phyloP scores from a whole-genome alignment of 2,329 filamentous ascomycete genomes.

The Pseudocercospora macadamiae region DNA sequence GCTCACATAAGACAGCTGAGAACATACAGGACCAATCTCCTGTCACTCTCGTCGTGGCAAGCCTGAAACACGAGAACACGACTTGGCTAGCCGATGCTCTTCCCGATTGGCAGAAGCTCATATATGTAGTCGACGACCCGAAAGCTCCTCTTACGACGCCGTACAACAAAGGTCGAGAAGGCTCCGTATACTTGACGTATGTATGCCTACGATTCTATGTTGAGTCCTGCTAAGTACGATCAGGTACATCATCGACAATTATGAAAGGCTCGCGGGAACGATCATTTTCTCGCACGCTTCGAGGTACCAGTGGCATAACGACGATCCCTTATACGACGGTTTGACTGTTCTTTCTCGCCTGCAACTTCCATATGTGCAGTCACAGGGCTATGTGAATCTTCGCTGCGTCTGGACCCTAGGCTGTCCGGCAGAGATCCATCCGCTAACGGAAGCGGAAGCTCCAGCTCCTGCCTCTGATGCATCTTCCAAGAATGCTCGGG shows the following conservation, averaged over 20 bases:
- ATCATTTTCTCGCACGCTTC: constrained; percentile 64
- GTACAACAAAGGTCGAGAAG: constrained; percentile 53
- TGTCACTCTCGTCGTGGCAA: not conserved
- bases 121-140: constrained; percentile 49
- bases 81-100: constrained; percentile 46
- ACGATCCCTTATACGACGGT: constrained; percentile 54
- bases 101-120: constrained; percentile 43
- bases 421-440: constrained; percentile 56
- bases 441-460: constrained; percentile 43
- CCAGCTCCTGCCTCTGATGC: constrained; percentile 14
- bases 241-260: constrained; percentile 58
- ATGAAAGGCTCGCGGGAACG: constrained; percentile 57
- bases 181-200: constrained; percentile 55
- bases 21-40: not conserved
- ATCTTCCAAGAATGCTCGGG: constrained; percentile 43
- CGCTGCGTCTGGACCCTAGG: constrained; percentile 58
- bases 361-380: constrained; percentile 52
- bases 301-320: constrained; percentile 60
- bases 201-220: constrained; percentile 13
- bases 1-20: too few relatives aligned
- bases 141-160: constrained; percentile 46
- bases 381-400: constrained; percentile 58
- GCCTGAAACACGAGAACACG: constrained; percentile 28
- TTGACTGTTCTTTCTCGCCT: constrained; percentile 53
- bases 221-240: constrained; percentile 12